These are phyloP conservation scores for Smittium culicis DNA, from an alignment of 371 early-diverging fungal species.

Conservation along the genomic window DNA sequence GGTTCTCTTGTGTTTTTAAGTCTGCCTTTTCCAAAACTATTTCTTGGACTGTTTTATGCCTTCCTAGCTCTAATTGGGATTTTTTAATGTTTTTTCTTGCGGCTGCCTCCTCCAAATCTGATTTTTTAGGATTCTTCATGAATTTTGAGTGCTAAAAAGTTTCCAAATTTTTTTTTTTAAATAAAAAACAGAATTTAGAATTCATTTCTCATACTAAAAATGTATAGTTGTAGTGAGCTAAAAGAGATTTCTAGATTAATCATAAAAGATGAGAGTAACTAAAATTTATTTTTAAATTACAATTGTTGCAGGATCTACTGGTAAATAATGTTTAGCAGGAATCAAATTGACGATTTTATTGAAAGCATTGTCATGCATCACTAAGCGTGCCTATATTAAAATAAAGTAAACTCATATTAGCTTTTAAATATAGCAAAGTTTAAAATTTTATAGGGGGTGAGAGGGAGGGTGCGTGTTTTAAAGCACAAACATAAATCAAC, in stretches of 20 bases:
- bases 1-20: too few species aligned
- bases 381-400: slow-evolving; percentile 16
- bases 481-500: too few species aligned
- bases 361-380: slow-evolving; percentile 25
- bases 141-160: slow-evolving; percentile 15
- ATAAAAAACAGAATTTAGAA: too few species aligned
- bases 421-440: too few species aligned
- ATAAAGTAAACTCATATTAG: too few species aligned
- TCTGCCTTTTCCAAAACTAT: slow-evolving; percentile 10
- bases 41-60: slow-evolving; percentile 8
- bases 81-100: slow-evolving; percentile 16
- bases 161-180: too few species aligned
- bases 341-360: slow-evolving; percentile 28
- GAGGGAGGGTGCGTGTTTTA: too few species aligned
- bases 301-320: slow-evolving; percentile 20
- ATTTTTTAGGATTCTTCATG: slow-evolving; percentile 31
- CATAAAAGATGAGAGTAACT: background rate
- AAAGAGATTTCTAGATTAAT: too few species aligned
- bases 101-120: slow-evolving; percentile 1
- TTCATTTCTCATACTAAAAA: too few species aligned
- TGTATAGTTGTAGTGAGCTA: too few species aligned
- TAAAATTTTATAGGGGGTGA: too few species aligned
- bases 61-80: slow-evolving; percentile 13
- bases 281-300: slow-evolving; percentile 4
- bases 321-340: slow-evolving; percentile 30